Evolutionary conservation across 192 early-diverging fungal species (phyloP), one percentile per base, ranked within the genome.

Genomic region (Linnemannia exigua): DNA sequence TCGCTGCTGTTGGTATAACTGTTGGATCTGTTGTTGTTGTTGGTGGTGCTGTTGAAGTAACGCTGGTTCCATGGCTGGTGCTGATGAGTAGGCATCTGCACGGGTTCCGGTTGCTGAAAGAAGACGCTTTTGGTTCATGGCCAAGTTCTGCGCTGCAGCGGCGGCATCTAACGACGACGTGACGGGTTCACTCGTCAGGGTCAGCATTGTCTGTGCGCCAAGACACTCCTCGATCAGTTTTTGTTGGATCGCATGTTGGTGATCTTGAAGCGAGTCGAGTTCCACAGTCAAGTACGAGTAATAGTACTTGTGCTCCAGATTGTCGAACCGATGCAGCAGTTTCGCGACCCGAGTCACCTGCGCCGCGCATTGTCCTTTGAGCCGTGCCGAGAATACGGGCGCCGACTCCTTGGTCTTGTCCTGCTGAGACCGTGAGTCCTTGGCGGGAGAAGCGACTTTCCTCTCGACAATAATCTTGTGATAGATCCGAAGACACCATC

Each of bases 401-500:
- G 25, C 14, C 1, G 58, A 63, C 15, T 63, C 58, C 58, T 63
- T 63, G 28, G 58, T 31, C 58, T 68, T 28, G 31, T 25, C n/a
- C 7, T 76, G 16, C 35, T 46, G 52, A 36, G 37, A 15, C 5
- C 28, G 16, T n/a, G 37, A 52, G 5, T 50, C 61, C 35, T 70
- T 25, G 19, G 58, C 46, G 22, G 41, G 8, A 0, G 44, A 2
- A 2, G 58, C 51, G 15, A 22, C 74, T n/a, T 9, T 50, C 33
- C 70, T 75, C 66, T 86, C 84, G 70, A 51, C 68, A 3, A 80
- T 33, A 22, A 86, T 70, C 19, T 86, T 86, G 44, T 80, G 44
- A 48, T 86, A 86, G 28, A 86, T 86, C 50, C 84, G 44, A n/a
- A 86, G 74, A 48, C 84, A 86, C 84, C 84, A 86, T 50, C 74